Evolutionary conservation across 2,329 filamentous ascomycete genomes (phyloP), one percentile per base, ranked within the genome.

Genomic region (Aschersonia sp.): DNA sequence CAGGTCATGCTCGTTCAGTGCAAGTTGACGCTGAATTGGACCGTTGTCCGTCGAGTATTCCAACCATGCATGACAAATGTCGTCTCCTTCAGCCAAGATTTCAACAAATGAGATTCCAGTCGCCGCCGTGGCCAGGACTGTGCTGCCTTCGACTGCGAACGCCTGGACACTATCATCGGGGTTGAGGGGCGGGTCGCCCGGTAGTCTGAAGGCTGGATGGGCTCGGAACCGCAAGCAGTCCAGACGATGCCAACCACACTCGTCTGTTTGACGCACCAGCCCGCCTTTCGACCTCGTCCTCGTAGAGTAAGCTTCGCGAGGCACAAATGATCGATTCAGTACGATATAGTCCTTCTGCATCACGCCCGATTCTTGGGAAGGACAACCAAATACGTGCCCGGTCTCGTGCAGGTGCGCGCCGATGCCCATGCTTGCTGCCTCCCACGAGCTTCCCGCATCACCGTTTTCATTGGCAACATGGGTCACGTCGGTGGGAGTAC

Each of bases 361-460:
- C 51, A 97, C 74, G n/a, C 92, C 91, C 31, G 72, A 84, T 59
- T 92, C 87, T 60, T 94, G 88, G 60, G 94, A 86, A 7, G 88
- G 87, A 54, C 87, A 94, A 45, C 91, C 91, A 55, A 97, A 85
- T 29, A 95, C 65, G 65, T 94, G 91, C 3, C 91, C 91, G 1
- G 84, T 84, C 65, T 96, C 89, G 63, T 94, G 91, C 45, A 97
- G 65, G 63, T 97, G 91, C 7, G 88, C 89, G 5, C 91, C 91
- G 53, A 97, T 94, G 31, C 89, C 89, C 51, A 95, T 84, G 56
- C 91, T 94, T 30, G 87, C 89, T n/a, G 89, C 82, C 62, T 97
- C 91, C 91, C 91, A 97, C 44, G 82, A 92, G 60, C 86, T 94
- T 30, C 89, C 89, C 5, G 82, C 83, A 54, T 95, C 86, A 55